Evolutionary conservation across 129 eudicot genomes (phyloP), one percentile per base, ranked within the genome.

Genomic region (Dittrichia graveolens): DNA sequence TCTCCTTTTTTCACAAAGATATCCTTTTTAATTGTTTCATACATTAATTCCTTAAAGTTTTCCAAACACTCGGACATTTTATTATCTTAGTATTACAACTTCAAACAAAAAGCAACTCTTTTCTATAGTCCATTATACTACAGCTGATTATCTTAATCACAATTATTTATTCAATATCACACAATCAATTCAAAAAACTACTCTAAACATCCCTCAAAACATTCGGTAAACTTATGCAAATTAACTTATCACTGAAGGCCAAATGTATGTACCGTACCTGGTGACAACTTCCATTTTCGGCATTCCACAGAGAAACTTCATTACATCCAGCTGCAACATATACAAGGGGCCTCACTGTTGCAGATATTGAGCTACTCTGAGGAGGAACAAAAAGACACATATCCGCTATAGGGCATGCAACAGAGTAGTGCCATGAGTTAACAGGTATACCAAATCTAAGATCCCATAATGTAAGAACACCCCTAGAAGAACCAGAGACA

Each of bases 301-400:
- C 98, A 80, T 93, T 90, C 98, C 98, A 93, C 6, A 93, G 83
- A 74, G 96, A 93, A 60, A 93, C 93, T 79, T 94, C 99, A 73
- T 90, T 88, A 83, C 85, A 88, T 16, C 99, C 99, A 10, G 99
- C 99, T 67, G 99, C 99, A 77, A 88, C 96, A 83, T 94, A 94
- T 11, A 94, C 90, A 66, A 94, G 97, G 1, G 99, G 99, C 71
- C 97, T 90, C 14, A 91, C 80, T 16, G 85, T 75, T 61, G 88
- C 65, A 37, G 99, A 88, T 58, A 90, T 44, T 0, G 96, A 68
- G 3, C 83, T 63, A 78, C 81, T 80, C 37, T 83, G 71, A 16
- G 93, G 83, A 61, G 96, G 96, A 62, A 90, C 84, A 84, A 85
- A 94, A 78, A 88, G 97, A 83, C 91, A 90, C 85, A 90, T 83